Conservation (phyloP, 2,329 filamentous ascomycete genomes). For the Thielaviopsis ethacetica region DNA sequence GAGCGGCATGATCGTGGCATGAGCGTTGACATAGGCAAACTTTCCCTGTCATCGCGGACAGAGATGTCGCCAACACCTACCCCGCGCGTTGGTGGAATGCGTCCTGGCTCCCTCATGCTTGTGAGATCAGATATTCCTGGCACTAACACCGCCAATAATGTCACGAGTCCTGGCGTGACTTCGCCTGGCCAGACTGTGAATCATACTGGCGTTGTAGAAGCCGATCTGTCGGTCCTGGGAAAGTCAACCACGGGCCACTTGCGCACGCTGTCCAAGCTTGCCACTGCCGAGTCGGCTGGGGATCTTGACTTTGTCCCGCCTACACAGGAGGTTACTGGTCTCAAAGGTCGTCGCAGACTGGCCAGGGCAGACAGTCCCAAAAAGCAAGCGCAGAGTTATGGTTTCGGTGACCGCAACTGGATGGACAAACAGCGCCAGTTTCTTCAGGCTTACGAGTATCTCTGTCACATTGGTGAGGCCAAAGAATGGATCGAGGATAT, state of each 20-base stretch:
- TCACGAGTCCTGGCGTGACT: background rate
- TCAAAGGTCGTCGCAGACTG: slow-evolving; percentile 68
- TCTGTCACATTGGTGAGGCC: slow-evolving; percentile 96
- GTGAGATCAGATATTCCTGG: slow-evolving; percentile 10
- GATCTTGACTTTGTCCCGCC: slow-evolving; percentile 61
- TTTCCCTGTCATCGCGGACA: slow-evolving; percentile 30
- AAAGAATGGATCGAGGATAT: slow-evolving; percentile 98
- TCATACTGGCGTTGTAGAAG: slow-evolving; percentile 36
- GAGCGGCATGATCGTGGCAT: slow-evolving; percentile 40
- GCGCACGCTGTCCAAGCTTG: slow-evolving; percentile 69
- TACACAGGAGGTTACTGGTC: slow-evolving; percentile 71
- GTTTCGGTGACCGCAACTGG: slow-evolving; percentile 79
- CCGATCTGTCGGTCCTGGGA: slow-evolving; percentile 67
- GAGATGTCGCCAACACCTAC: slow-evolving; percentile 25
- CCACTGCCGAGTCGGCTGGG: slow-evolving; percentile 56
- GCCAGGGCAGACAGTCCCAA: slow-evolving; percentile 50
- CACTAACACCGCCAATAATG: slow-evolving; percentile 17
- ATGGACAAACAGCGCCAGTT: slow-evolving; percentile 99
- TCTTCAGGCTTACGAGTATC: slow-evolving; percentile 90
- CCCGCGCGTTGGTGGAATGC: slow-evolving; percentile 36
- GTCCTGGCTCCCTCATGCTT: slow-evolving; percentile 23
- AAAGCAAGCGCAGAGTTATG: slow-evolving; percentile 28
- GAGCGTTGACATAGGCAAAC: slow-evolving; percentile 44
- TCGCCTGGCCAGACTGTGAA: slow-evolving; percentile 17
- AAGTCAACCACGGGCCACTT: slow-evolving; percentile 84